Evolutionary conservation across 345 rosid genomes (phyloP), one percentile per base, ranked within the genome.

Genomic region (Eutrema japonicum): DNA sequence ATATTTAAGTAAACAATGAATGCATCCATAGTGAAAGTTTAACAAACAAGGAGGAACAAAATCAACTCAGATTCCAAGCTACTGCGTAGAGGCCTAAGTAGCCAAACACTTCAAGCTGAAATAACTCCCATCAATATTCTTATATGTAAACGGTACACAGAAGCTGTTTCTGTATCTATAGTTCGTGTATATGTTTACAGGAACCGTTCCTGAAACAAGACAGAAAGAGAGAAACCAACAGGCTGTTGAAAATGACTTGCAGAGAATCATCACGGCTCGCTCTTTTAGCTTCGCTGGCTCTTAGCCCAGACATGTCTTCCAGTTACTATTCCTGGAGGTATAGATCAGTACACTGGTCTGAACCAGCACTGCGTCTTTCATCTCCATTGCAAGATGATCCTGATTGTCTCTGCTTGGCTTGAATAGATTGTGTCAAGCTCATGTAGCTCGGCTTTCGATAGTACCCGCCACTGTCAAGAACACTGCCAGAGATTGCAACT

Each of bases 361-460:
- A 84, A 80, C 81, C 86, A 10, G 86, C 83, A 78, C 64, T 57
- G 83, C 79, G 66, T 68, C 77, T 83, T 29, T 78, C 76, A 53
- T 88, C 88, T 58, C 84, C 89, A 52, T 57, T 65, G 52, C 82
- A 77, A 61, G 78, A 66, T 48, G 62, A 58, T 75, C 81, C 85
- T 62, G 71, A 66, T 45, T 71, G 74, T 56, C 82, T 85, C 43
- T 84, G 89, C 79, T 86, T 92, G 13, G 96, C 96, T 71, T 86
- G 91, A n/a, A 74, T 85, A 26, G 90, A 90, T 66, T 82, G 85
- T 0, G 99, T 95, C 60, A 84, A 84, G 60, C 76, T 87, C 98
- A 95, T 87, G 79, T 82, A 95, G 80, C 91, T 79, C 3, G 96
- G 97, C 64, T 90, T 88, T n/a, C 71, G 73, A 55, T 72, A 55